phyloP scores from a whole-genome alignment of 2,329 filamentous ascomycete genomes.

The Ophiostoma perfectum region DNA sequence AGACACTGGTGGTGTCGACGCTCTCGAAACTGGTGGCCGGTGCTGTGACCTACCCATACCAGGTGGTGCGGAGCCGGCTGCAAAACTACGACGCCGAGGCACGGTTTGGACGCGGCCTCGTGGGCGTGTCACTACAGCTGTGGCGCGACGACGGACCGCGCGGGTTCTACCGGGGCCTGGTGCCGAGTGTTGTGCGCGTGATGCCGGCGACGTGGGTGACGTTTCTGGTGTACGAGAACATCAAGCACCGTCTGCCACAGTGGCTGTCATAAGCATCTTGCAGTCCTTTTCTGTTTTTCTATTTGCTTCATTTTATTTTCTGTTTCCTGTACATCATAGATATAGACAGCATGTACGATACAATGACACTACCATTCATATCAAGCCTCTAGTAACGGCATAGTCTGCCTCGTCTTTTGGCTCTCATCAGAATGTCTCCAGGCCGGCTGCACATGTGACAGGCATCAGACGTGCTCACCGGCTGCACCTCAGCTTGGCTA shows the following conservation, averaged over 20 bases:
- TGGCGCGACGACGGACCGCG: constrained; percentile 72
- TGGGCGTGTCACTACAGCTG: constrained; percentile 66
- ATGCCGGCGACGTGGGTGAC: constrained; percentile 94
- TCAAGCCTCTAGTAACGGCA: neutral
- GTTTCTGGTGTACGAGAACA: constrained; percentile 95
- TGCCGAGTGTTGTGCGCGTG: constrained; percentile 84
- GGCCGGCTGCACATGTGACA: too few relatives aligned
- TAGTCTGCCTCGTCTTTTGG: too few relatives aligned
- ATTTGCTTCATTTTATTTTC: neutral
- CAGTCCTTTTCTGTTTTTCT: neutral
- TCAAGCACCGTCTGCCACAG: constrained; percentile 62
- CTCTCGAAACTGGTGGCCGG: constrained; percentile 82
- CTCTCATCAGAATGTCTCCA: too few relatives aligned
- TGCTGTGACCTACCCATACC: constrained; percentile 89
- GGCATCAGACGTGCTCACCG: too few relatives aligned
- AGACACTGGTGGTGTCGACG: constrained; percentile 71
- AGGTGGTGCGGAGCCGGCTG: constrained; percentile 80
- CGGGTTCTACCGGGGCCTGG: constrained; percentile 88
- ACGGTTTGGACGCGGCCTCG: constrained; percentile 63
- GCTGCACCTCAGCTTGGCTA: too few relatives aligned
- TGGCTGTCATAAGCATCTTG: constrained; percentile 30
- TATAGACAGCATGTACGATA: neutral
- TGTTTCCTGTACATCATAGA: neutral
- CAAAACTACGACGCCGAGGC: constrained; percentile 81
- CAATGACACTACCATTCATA: neutral